These are phyloP conservation scores for Moesziomyces globuligerus DNA, from an alignment of 1,284 basidiomycete species.

Conservation along the genomic window DNA sequence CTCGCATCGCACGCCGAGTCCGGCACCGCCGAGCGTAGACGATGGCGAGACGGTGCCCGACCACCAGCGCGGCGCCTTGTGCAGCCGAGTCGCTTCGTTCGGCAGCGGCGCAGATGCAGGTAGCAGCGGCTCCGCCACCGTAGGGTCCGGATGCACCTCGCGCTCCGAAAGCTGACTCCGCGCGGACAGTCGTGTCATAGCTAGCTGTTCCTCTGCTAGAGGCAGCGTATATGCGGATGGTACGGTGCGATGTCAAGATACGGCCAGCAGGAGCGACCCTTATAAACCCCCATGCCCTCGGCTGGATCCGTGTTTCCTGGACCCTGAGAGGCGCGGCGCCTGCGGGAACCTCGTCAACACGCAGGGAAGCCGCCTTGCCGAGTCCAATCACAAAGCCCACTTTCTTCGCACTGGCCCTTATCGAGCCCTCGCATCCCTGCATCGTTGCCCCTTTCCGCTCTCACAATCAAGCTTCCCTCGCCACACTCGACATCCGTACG, in stretches of 20 bases:
- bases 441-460: neutral
- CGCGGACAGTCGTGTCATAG: conserved; percentile 18
- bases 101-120: conserved; percentile 35
- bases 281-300: neutral
- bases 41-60: neutral
- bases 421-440: neutral
- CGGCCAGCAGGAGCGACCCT: too few relatives aligned
- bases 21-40: neutral
- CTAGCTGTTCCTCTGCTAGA: too few relatives aligned
- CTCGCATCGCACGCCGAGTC: neutral
- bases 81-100: conserved; percentile 26
- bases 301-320: neutral
- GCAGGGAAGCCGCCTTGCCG: too few relatives aligned
- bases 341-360: too few relatives aligned
- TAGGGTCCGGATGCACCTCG: conserved; percentile 37
- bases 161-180: conserved; percentile 12
- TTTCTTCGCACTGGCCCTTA: neutral
- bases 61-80: conserved; percentile 48
- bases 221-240: too few relatives aligned
- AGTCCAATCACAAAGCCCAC: too few relatives aligned
- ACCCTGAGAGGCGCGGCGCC: too few relatives aligned
- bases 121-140: conserved; percentile 13
- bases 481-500: too few relatives aligned
- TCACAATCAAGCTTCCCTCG: too few relatives aligned
- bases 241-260: too few relatives aligned